A percentile compares a stretch with the other conserved stretches of the same genome.
These are phyloP conservation scores for Saccharomycopsis fibuligera DNA, from an alignment of 805 yeast genomes.

Conservation along the genomic window DNA sequence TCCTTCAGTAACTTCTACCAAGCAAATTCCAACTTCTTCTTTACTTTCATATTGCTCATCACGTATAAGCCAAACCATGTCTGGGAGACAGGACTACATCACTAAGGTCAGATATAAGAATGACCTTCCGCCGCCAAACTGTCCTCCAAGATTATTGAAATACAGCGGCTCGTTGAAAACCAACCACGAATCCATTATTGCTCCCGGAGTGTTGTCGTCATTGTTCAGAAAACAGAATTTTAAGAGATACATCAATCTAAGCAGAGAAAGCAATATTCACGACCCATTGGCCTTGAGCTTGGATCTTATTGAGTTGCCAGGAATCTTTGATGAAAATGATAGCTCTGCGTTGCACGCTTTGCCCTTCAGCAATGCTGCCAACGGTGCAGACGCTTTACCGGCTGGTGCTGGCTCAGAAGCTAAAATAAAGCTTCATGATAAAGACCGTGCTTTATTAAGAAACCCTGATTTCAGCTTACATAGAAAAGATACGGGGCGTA, in stretches of 20 bases:
- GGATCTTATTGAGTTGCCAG: constrained; percentile 61
- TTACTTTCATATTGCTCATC: too few species aligned
- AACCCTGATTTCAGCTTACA: constrained; percentile 48
- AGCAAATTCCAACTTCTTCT: too few species aligned
- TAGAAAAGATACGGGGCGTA: constrained; percentile 24
- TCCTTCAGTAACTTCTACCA: too few species aligned
- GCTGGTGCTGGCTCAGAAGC: constrained; percentile 27
- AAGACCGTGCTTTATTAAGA: constrained; percentile 66
- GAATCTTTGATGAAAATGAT: constrained; percentile 58
- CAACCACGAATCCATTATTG: constrained; percentile 39
- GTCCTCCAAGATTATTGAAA: constrained; percentile 79
- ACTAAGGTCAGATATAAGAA: constrained; percentile 81
- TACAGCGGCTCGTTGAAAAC: constrained; percentile 34
- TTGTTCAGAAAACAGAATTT: constrained; percentile 72
- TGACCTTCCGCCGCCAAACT: constrained; percentile 86
- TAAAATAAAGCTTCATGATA: constrained; percentile 55
- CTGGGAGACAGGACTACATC: constrained; percentile 64
- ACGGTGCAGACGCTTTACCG: constrained; percentile 17
- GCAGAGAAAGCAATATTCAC: constrained; percentile 42
- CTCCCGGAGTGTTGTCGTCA: constrained; percentile 57
- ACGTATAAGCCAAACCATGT: too few species aligned
- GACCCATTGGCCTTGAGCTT: constrained; percentile 65
- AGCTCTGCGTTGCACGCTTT: constrained; percentile 35
- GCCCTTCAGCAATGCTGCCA: constrained; percentile 22
- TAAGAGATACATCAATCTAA: constrained; percentile 50